Conservation (phyloP, 306 rosid genomes). For the Inga leiocalycina region DNA sequence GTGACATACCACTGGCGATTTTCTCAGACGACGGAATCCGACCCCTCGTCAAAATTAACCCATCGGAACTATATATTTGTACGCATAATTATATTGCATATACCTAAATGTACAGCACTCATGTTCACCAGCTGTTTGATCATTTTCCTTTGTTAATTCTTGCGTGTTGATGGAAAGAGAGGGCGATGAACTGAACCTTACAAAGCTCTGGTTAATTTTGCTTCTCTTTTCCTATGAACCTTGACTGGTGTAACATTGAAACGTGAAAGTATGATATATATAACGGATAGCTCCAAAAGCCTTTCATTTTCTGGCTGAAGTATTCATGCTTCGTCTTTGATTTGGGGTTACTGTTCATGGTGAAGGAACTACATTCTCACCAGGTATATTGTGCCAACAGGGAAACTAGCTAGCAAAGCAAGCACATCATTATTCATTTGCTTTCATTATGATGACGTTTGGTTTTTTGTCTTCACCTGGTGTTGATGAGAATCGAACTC, state of each 20-base stretch:
- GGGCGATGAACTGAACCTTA: slow-evolving; percentile 5
- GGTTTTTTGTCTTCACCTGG: slow-evolving; percentile 39
- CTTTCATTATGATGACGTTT: slow-evolving; percentile 33
- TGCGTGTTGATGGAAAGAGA: slow-evolving; percentile 14
- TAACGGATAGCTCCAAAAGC: slow-evolving; percentile 20
- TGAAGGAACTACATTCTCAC: slow-evolving; percentile 23
- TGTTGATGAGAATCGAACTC: slow-evolving; percentile 2
- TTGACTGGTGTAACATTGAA: background rate
- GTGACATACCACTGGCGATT: slow-evolving; percentile 45
- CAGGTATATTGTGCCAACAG: slow-evolving; percentile 1
- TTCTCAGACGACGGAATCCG: slow-evolving; percentile 36
- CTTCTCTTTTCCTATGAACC: background rate
- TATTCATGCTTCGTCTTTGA: background rate
- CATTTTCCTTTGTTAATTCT: background rate
- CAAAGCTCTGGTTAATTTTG: background rate
- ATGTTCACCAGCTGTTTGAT: slow-evolving; percentile 3
- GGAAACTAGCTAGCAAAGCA: slow-evolving; percentile 27
- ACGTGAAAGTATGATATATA: background rate
- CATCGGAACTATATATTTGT: background rate
- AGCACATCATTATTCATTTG: slow-evolving; percentile 22
- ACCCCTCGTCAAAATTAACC: slow-evolving; percentile 32
- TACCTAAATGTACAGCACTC: background rate
- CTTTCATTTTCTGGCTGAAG: slow-evolving; percentile 25
- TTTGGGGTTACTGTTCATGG: slow-evolving; percentile 19
- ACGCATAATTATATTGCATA: background rate